Evolutionary conservation across 306 rosid species (phyloP).

Genomic region (Styphnolobium japonicum): DNA sequence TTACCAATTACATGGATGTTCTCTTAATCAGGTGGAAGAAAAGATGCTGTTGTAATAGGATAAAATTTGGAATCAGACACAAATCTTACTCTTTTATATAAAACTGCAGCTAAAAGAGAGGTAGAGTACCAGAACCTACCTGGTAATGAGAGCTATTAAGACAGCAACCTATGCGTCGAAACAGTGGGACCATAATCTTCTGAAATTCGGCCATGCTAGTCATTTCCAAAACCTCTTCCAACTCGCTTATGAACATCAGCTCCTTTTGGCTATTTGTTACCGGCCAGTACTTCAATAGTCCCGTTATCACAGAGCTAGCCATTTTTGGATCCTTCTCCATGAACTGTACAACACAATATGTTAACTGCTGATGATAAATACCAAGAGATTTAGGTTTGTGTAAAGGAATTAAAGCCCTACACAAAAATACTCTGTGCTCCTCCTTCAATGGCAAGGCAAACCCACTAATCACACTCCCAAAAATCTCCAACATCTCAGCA

Average conservation of each 20-base stretch:
- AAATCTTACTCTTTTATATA: neutral
- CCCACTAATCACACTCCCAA: constrained; percentile 79
- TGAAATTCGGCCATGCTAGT: constrained; percentile 84
- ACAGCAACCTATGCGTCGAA: constrained; percentile 70
- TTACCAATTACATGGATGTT: neutral
- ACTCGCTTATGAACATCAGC: constrained; percentile 93
- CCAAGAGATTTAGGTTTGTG: constrained; percentile 95
- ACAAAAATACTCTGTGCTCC: constrained; percentile 67
- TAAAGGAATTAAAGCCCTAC: constrained; percentile 72
- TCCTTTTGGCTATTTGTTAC: constrained; percentile 96
- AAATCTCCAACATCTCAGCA: constrained; percentile 91
- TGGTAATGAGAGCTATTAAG: constrained; percentile 90
- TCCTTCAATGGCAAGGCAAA: constrained; percentile 83
- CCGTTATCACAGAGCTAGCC: constrained; percentile 76
- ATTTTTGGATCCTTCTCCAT: constrained; percentile 91
- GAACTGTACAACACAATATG: constrained; percentile 89
- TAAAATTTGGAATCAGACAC: neutral
- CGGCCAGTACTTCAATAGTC: constrained; percentile 94
- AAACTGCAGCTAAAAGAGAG: neutral
- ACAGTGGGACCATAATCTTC: constrained; percentile 77
- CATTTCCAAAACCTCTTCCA: constrained; percentile 95
- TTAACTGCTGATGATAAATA: constrained; percentile 84
- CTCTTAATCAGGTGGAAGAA: neutral
- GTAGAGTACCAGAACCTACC: constrained; percentile 39
- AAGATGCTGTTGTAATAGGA: constrained; percentile 1